Conservation (phyloP, 257 asterid genomes). For the Petunia axillaris region DNA sequence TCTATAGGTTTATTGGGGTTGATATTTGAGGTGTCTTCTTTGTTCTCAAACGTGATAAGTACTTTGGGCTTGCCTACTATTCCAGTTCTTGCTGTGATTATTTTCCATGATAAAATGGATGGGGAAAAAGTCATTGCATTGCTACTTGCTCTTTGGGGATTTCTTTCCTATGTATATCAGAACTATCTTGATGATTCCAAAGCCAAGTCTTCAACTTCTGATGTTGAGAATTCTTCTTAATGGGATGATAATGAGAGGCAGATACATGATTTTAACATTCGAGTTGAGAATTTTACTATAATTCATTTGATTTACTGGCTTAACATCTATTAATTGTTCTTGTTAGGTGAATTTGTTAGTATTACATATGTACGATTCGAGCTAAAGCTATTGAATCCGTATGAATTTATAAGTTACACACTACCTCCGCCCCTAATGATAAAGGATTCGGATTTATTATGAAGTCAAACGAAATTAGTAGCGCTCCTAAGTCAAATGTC, state of each 20-base stretch:
- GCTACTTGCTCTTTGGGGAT: constrained; percentile 50
- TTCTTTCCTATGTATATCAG: constrained; percentile 44
- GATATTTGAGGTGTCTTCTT: constrained; percentile 46
- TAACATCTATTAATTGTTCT: no score
- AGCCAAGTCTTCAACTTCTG: constrained; percentile 27
- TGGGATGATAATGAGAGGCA: neutral
- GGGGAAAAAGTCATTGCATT: constrained; percentile 43
- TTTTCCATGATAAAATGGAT: constrained; percentile 47
- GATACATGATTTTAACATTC: no score
- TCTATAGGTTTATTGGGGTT: constrained; percentile 42
- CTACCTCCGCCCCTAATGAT: no score
- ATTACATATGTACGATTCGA: no score
- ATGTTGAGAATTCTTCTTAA: neutral
- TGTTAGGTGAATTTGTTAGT: no score
- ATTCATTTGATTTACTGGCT: no score
- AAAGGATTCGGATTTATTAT: no score
- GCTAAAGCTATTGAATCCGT: no score
- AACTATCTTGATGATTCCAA: constrained; percentile 44
- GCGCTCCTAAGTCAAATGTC: no score
- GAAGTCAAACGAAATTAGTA: no score
- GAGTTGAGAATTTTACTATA: no score
- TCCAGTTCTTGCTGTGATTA: constrained; percentile 47
- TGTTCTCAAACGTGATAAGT: constrained; percentile 45
- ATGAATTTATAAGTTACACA: no score
- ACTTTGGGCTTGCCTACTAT: constrained; percentile 37